Conservation (phyloP, 495 filamentous ascomycete species). For the Schizothecium vesticola region DNA sequence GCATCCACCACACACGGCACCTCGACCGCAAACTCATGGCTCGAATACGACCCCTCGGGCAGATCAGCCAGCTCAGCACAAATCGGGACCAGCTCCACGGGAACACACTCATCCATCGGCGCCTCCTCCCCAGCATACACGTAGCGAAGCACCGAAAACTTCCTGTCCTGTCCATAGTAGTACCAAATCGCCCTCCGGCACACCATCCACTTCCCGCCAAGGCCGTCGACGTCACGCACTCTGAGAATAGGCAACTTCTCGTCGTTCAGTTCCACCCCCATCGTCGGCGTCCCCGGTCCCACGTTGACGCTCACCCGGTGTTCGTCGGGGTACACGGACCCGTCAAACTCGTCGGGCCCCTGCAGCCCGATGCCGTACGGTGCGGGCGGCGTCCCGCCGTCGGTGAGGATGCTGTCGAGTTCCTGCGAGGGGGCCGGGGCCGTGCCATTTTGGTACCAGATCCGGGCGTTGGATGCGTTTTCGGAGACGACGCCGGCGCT, state of each 20-base stretch:
- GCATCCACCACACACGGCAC: constrained; percentile 23
- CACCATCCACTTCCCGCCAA: constrained; percentile 22
- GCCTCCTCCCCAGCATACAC: constrained; percentile 14
- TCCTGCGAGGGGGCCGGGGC: constrained; percentile 14
- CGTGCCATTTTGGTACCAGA: constrained; percentile 38
- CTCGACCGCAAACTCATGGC: constrained; percentile 22
- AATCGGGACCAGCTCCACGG: constrained; percentile 25
- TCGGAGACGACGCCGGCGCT: constrained; percentile 20
- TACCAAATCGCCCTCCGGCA: constrained; percentile 26
- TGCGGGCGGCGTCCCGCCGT: constrained; percentile 28
- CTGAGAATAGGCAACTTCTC: constrained; percentile 14
- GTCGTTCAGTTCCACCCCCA: constrained; percentile 11
- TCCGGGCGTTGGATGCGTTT: constrained; percentile 6
- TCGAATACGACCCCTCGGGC: constrained; percentile 21
- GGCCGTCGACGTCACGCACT: neutral
- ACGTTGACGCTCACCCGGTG: constrained; percentile 22
- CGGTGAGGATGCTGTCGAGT: constrained; percentile 24
- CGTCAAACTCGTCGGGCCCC: constrained; percentile 10
- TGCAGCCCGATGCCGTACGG: constrained; percentile 26
- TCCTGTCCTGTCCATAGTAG: constrained; percentile 2
- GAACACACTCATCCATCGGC: constrained; percentile 18
- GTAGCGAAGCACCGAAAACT: constrained; percentile 21
- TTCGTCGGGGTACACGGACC: constrained; percentile 13
- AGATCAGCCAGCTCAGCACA: constrained; percentile 20
- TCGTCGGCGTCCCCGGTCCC: constrained; percentile 17